These are phyloP conservation scores for Marchantia polymorpha DNA, from an alignment of 225 moss, liverwort and hornwort species.

Conservation along the genomic window DNA sequence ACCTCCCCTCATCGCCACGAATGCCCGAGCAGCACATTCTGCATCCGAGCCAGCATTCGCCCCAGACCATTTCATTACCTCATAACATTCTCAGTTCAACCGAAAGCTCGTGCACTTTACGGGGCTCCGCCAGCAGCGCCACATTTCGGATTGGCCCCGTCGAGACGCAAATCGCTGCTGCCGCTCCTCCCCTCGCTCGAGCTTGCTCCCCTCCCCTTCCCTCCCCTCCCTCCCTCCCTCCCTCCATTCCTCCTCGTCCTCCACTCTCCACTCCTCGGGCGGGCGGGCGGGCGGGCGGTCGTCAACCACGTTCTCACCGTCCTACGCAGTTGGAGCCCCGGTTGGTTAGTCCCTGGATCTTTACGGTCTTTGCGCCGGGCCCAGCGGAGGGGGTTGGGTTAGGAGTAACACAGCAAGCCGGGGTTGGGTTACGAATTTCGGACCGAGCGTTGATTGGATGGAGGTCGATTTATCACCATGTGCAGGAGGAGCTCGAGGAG, in stretches of 20 bases:
- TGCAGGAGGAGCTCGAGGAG: too few relatives aligned
- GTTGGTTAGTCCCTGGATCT: too few relatives aligned
- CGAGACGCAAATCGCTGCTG: background rate
- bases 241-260: background rate
- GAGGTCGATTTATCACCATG: too few relatives aligned
- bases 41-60: background rate
- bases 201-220: background rate
- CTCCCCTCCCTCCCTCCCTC: too few relatives aligned
- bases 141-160: background rate
- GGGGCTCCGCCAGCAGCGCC: background rate
- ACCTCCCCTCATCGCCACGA: background rate
- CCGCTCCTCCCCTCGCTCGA: background rate
- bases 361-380: too few relatives aligned
- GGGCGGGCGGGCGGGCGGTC: background rate
- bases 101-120: background rate
- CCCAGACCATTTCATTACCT: conserved; percentile 4
- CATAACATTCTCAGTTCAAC: background rate
- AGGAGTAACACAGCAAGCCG: too few relatives aligned
- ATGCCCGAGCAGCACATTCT: background rate
- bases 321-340: background rate
- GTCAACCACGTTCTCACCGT: background rate
- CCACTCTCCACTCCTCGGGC: background rate
- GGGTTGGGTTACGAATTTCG: too few relatives aligned
- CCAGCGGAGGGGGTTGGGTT: too few relatives aligned
- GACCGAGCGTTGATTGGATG: too few relatives aligned